Conservation (phyloP, 306 rosid genomes). For the Cucurbita moschata region DNA sequence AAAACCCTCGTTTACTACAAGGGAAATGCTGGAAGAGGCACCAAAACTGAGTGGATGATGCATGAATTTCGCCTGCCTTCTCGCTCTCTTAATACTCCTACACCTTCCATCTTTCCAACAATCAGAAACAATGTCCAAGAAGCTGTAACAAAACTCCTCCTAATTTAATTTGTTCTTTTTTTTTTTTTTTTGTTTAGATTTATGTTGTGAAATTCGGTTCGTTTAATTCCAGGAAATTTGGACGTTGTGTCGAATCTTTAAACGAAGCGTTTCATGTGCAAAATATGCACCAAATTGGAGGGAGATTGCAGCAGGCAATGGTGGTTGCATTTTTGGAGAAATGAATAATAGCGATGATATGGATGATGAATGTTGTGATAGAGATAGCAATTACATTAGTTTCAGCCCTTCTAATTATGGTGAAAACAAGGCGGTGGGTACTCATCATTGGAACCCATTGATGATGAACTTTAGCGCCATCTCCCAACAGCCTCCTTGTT, state of each 20-base stretch:
- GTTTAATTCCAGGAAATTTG: constrained; percentile 60
- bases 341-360: neutral
- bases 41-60: constrained; percentile 99
- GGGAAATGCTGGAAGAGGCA: constrained; percentile 81
- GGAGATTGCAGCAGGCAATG: constrained; percentile 20
- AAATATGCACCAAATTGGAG: constrained; percentile 42
- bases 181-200: neutral
- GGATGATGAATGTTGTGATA: neutral
- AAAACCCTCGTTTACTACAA: constrained; percentile 76
- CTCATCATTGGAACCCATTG: constrained; percentile 10
- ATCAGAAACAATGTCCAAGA: constrained; percentile 16
- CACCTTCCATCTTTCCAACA: neutral
- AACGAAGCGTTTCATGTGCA: constrained; percentile 37
- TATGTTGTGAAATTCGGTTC: neutral
- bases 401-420: constrained; percentile 13
- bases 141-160: constrained; percentile 35
- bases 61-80: constrained; percentile 80
- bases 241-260: constrained; percentile 83
- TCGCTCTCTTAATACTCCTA: neutral
- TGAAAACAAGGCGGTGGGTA: constrained; percentile 18
- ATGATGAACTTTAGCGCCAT: neutral
- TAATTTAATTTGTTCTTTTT: neutral
- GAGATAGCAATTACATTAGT: neutral
- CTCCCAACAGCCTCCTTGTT: constrained; percentile 17
- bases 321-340: constrained; percentile 1